These are phyloP conservation scores for Furcasterigmium furcatum DNA, from an alignment of 2,329 filamentous ascomycete species.

Conservation along the genomic window DNA sequence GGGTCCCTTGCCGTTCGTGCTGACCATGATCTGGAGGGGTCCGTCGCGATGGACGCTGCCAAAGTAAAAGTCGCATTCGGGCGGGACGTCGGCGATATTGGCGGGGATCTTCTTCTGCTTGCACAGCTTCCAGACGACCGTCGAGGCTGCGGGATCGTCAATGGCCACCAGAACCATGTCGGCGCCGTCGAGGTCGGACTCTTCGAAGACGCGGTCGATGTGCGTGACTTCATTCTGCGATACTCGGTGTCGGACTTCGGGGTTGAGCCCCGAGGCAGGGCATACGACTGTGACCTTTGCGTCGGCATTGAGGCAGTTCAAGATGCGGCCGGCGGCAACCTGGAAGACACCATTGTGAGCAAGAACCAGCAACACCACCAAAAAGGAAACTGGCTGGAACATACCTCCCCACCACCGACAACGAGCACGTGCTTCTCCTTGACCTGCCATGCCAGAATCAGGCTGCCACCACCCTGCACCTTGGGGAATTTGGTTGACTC, in stretches of 20 bases:
- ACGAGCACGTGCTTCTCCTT: conserved; percentile 86
- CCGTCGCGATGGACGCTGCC: conserved; percentile 93
- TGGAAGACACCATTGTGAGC: no score
- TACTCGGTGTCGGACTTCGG: conserved; percentile 83
- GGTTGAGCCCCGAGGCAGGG: conserved; percentile 75
- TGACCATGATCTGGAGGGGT: conserved; percentile 96
- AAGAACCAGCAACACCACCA: no score
- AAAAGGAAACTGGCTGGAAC: conserved; percentile 19
- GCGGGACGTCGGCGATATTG: conserved; percentile 95
- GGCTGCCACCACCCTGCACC: conserved; percentile 84
- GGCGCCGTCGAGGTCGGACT: conserved; percentile 75
- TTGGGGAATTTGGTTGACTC: conserved; percentile 60
- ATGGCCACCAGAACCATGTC: conserved; percentile 93
- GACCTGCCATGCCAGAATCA: conserved; percentile 96
- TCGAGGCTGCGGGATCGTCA: conserved; percentile 89
- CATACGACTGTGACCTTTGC: conserved; percentile 84
- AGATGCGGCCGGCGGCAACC: conserved; percentile 93
- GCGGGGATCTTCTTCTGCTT: conserved; percentile 79
- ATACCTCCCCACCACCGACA: conserved; percentile 89
- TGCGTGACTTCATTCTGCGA: conserved; percentile 73
- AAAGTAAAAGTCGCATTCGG: conserved; percentile 99
- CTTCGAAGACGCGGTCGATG: conserved; percentile 79
- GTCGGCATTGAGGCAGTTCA: conserved; percentile 93
- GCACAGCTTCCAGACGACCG: conserved; percentile 89
- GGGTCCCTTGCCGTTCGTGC: conserved; percentile 94